These are phyloP conservation scores for Eutrema yunnanense DNA, from an alignment of 345 rosid species.

Conservation along the genomic window DNA sequence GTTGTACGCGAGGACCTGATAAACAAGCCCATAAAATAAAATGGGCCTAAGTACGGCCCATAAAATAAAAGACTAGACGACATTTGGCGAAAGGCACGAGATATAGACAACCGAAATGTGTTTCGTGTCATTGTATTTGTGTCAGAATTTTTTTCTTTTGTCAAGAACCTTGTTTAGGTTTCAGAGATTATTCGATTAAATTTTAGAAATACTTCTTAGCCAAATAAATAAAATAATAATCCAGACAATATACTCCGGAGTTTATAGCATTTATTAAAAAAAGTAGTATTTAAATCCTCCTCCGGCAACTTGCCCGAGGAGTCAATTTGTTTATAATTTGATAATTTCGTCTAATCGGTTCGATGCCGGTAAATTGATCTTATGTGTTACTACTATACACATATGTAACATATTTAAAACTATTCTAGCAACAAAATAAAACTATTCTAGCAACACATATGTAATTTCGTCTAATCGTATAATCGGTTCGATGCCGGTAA, in stretches of 20 bases:
- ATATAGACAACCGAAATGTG: not conserved
- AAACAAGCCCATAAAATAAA: not conserved
- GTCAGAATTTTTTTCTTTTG: not conserved
- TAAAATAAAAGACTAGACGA: not conserved
- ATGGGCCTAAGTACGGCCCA: not conserved
- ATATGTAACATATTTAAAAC: too few relatives aligned
- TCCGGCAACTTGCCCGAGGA: not conserved
- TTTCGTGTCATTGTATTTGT: not conserved
- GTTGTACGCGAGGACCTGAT: not conserved
- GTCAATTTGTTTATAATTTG: not conserved
- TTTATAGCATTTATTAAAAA: not conserved
- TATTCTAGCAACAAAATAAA: too few relatives aligned
- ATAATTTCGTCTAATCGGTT: too few relatives aligned
- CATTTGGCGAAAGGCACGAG: not conserved
- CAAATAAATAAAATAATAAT: too few relatives aligned
- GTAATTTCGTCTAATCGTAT: too few relatives aligned
- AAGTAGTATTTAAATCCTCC: not conserved
- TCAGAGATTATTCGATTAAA: not conserved
- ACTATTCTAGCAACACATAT: too few relatives aligned
- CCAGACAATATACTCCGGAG: too few relatives aligned
- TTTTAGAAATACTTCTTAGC: too few relatives aligned
- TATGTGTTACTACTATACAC: too few relatives aligned
- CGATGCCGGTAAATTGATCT: too few relatives aligned
- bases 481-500: too few relatives aligned
- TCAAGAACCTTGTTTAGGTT: not conserved